These are phyloP conservation scores for Euphrasia confusa DNA, from an alignment of 257 asterid genomes.

Conservation along the genomic window DNA sequence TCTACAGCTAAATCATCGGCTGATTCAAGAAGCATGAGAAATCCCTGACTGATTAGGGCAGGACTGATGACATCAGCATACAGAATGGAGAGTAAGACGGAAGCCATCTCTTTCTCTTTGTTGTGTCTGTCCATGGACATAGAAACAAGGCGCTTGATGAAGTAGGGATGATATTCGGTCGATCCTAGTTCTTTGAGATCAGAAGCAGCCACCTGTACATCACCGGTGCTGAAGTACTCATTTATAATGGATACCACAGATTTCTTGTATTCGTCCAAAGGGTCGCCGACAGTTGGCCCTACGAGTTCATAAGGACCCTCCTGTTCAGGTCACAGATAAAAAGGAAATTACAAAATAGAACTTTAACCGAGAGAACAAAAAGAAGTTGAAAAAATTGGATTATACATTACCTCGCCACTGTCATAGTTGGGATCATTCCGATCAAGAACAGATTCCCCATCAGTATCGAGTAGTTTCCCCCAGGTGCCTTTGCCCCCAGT, in stretches of 20 bases:
- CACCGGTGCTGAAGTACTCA: constrained; percentile 87
- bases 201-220: constrained; percentile 72
- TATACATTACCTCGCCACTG: constrained; percentile 76
- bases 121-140: constrained; percentile 94
- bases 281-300: constrained; percentile 59
- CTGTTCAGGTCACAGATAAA: constrained; percentile 33
- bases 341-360: background rate
- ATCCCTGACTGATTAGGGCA: constrained; percentile 75
- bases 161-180: constrained; percentile 81
- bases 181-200: constrained; percentile 86
- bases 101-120: constrained; percentile 97
- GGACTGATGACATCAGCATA: constrained; percentile 76
- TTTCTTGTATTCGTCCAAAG: constrained; percentile 76
- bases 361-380: background rate
- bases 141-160: constrained; percentile 83
- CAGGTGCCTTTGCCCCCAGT: constrained; percentile 99
- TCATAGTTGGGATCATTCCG: constrained; percentile 91
- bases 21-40: constrained; percentile 78
- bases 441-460: constrained; percentile 58
- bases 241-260: constrained; percentile 73
- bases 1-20: constrained; percentile 93
- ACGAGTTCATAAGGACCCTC: constrained; percentile 83
- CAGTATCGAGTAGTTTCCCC: constrained; percentile 91
- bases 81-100: constrained; percentile 91
- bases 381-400: background rate